These are phyloP conservation scores for Pichia sp. DNA, from an alignment of 1,139 yeast genomes.

Conservation along the genomic window DNA sequence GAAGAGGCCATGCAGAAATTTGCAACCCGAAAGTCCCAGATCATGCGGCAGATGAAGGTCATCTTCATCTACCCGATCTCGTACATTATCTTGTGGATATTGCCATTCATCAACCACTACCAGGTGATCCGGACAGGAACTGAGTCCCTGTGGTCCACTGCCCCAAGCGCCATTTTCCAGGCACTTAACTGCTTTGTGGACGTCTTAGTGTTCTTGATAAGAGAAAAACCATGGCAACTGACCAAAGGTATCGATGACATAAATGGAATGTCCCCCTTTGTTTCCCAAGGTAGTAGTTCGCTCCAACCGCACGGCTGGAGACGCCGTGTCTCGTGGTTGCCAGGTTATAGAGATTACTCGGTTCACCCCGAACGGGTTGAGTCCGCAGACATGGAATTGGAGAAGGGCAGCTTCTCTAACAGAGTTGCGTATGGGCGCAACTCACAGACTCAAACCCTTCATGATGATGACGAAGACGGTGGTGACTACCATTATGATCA, in stretches of 20 bases:
- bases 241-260: constrained; percentile 20
- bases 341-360: constrained; percentile 23
- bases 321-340: constrained; percentile 23
- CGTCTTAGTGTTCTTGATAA: constrained; percentile 64
- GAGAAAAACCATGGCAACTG: constrained; percentile 62
- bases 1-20: constrained; percentile 57
- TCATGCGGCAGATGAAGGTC: constrained; percentile 73
- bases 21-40: constrained; percentile 56
- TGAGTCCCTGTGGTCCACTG: constrained; percentile 52
- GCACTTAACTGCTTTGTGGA: constrained; percentile 80
- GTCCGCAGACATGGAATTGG: not conserved
- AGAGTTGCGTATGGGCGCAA: constrained; percentile 3
- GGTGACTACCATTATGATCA: not conserved
- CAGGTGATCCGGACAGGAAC: constrained; percentile 45
- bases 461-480: not conserved
- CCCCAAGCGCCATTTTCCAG: constrained; percentile 69
- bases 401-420: not conserved
- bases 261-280: not conserved
- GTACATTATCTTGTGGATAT: constrained; percentile 72
- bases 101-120: constrained; percentile 59
- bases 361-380: constrained; percentile 8
- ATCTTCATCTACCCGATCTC: constrained; percentile 83
- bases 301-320: constrained; percentile 24
- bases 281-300: not conserved
- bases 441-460: not conserved